phyloP scores from a whole-genome alignment of 495 filamentous ascomycete genomes.

The Penicillium soppii region DNA sequence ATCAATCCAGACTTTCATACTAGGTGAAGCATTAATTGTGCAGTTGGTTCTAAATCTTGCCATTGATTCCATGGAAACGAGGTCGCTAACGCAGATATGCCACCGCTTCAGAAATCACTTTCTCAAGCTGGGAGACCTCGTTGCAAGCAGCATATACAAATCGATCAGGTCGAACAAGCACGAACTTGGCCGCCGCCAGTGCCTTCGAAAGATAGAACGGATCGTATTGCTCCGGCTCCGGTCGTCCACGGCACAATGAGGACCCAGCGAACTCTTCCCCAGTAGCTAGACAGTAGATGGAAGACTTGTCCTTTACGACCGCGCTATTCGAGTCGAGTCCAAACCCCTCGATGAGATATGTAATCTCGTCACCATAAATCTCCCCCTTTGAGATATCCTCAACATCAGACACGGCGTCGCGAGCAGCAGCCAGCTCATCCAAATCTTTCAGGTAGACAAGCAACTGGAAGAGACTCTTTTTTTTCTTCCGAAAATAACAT shows the following conservation, averaged over 20 bases:
- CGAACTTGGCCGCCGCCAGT: slow-evolving; percentile 11
- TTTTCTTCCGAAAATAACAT: slow-evolving; percentile 21
- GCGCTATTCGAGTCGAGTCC: background rate
- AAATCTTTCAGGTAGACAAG: slow-evolving; percentile 18
- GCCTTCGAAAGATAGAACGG: slow-evolving; percentile 12
- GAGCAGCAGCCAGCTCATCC: slow-evolving; percentile 6
- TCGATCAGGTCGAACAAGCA: slow-evolving; percentile 24
- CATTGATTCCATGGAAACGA: too few relatives aligned
- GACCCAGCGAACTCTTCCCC: slow-evolving; percentile 24
- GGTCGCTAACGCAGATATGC: too few relatives aligned
- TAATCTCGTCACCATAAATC: slow-evolving; percentile 10
- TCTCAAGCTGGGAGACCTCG: background rate
- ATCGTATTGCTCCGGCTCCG: slow-evolving; percentile 21
- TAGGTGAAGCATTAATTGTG: too few relatives aligned
- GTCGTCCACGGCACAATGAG: slow-evolving; percentile 19
- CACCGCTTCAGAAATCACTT: background rate
- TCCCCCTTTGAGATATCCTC: slow-evolving; percentile 16
- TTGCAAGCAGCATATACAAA: slow-evolving; percentile 27
- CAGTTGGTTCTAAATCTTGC: too few relatives aligned
- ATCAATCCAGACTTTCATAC: too few relatives aligned
- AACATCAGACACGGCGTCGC: slow-evolving; percentile 8
- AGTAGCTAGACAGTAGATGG: slow-evolving; percentile 18
- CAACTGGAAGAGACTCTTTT: slow-evolving; percentile 25
- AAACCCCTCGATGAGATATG: slow-evolving; percentile 16
- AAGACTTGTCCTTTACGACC: background rate